Conservation (phyloP, 2,329 filamentous ascomycete species). For the Eutypella sp. region DNA sequence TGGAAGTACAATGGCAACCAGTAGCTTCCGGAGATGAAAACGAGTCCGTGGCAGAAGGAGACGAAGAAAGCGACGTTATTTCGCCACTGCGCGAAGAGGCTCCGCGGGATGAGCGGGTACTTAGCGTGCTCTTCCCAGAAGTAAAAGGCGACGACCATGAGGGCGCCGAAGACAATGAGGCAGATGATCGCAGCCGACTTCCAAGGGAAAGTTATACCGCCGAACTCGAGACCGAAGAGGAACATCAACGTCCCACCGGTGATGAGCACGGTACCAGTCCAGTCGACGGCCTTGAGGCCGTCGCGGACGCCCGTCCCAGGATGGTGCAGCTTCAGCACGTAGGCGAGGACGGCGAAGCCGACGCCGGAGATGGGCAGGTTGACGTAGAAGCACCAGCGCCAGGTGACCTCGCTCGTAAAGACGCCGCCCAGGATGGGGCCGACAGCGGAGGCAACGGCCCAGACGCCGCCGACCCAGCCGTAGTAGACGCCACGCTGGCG, state of each 20-base stretch:
- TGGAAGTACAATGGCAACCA: slow-evolving; percentile 82
- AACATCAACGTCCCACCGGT: slow-evolving; percentile 80
- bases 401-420: slow-evolving; percentile 57
- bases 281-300: slow-evolving; percentile 60
- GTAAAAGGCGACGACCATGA: slow-evolving; percentile 61
- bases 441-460: slow-evolving; percentile 61
- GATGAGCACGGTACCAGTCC: slow-evolving; percentile 52
- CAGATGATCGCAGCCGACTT: slow-evolving; percentile 69
- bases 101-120: slow-evolving; percentile 73
- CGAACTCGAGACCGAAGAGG: slow-evolving; percentile 79
- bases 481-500: slow-evolving; percentile 48
- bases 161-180: slow-evolving; percentile 67
- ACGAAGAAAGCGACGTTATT: slow-evolving; percentile 62
- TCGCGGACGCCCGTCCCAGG: slow-evolving; percentile 58
- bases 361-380: slow-evolving; percentile 49
- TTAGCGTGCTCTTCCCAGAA: slow-evolving; percentile 69
- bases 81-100: slow-evolving; percentile 61
- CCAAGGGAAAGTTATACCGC: slow-evolving; percentile 74
- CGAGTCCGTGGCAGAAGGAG: slow-evolving; percentile 68
- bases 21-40: slow-evolving; percentile 74
- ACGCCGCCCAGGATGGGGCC: slow-evolving; percentile 65
- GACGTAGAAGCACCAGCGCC: slow-evolving; percentile 68
- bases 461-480: slow-evolving; percentile 49
- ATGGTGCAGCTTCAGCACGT: slow-evolving; percentile 64
- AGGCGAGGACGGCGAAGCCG: slow-evolving; percentile 46